These are phyloP conservation scores for Pichia sp. DNA, from an alignment of 1,139 yeast species.

Conservation along the genomic window DNA sequence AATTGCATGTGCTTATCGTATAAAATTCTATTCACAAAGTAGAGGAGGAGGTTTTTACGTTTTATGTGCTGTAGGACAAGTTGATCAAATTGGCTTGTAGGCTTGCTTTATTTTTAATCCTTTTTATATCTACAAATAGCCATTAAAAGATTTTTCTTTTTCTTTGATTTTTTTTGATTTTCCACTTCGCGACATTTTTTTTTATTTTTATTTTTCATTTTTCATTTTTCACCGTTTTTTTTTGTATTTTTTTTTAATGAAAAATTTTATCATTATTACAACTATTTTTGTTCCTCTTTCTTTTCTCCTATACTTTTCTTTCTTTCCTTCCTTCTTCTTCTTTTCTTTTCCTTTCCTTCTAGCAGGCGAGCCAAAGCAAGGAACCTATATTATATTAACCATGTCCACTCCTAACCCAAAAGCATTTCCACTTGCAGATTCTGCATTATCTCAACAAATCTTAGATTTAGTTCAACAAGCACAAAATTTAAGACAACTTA, in stretches of 20 bases:
- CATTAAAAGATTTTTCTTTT: no score
- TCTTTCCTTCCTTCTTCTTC: neutral
- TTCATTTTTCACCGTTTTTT: no score
- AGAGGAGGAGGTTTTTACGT: no score
- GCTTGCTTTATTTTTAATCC: no score
- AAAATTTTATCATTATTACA: neutral
- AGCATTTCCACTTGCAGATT: conserved; percentile 98
- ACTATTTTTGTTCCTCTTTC: neutral
- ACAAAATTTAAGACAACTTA: conserved; percentile 94
- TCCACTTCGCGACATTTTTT: no score
- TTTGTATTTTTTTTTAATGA: neutral
- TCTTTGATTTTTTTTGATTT: no score
- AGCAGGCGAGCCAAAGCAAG: conserved; percentile 47
- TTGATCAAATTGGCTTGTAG: no score
- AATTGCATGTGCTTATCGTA: no score
- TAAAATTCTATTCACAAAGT: no score
- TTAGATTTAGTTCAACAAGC: conserved; percentile 98
- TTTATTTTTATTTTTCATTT: no score
- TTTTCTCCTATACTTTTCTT: neutral
- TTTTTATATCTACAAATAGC: no score
- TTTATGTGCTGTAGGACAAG: no score
- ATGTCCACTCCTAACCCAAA: conserved; percentile 85
- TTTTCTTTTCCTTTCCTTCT: neutral
- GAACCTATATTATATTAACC: conserved; percentile 43
- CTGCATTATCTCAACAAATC: conserved; percentile 92